Percentiles rank a stretch among this genome's conserved stretches.
phyloP scores from a whole-genome alignment of 2,329 filamentous ascomycete species.

The Fusarium irregulare region DNA sequence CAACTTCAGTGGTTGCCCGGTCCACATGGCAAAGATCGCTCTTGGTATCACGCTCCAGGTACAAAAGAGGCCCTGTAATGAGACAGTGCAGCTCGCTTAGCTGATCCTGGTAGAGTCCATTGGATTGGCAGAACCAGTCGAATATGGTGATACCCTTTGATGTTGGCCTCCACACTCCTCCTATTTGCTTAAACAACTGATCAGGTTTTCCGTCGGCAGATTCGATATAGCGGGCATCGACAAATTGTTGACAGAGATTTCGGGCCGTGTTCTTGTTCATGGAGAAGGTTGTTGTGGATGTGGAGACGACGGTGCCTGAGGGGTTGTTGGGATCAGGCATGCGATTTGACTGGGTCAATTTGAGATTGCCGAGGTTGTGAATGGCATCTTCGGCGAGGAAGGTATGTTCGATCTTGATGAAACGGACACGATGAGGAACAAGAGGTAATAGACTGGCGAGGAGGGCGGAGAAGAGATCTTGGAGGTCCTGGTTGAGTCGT shows the following conservation, averaged over 20 bases:
- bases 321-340: constrained; percentile 99
- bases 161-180: constrained; percentile 88
- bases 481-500: constrained; percentile 77
- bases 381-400: constrained; percentile 98
- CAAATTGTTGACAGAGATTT: constrained; percentile 91
- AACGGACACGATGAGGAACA: constrained; percentile 85
- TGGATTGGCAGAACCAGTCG: constrained; percentile 90
- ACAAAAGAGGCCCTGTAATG: constrained; percentile 86
- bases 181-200: constrained; percentile 86
- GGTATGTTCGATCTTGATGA: constrained; percentile 90
- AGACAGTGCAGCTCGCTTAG: constrained; percentile 83
- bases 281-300: constrained; percentile 96
- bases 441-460: constrained; percentile 91
- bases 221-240: constrained; percentile 94
- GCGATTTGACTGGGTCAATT: constrained; percentile 97
- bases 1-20: constrained; percentile 87
- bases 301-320: constrained; percentile 93
- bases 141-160: constrained; percentile 95
- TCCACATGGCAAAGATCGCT: constrained; percentile 92
- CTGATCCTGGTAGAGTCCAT: constrained; percentile 94
- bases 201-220: constrained; percentile 88
- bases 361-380: constrained; percentile 94
- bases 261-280: constrained; percentile 99
- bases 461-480: constrained; percentile 94
- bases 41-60: constrained; percentile 83